Evolutionary conservation across 768 basidiomycete species (phyloP).

Genomic region (Cyclocybe cylindracea): DNA sequence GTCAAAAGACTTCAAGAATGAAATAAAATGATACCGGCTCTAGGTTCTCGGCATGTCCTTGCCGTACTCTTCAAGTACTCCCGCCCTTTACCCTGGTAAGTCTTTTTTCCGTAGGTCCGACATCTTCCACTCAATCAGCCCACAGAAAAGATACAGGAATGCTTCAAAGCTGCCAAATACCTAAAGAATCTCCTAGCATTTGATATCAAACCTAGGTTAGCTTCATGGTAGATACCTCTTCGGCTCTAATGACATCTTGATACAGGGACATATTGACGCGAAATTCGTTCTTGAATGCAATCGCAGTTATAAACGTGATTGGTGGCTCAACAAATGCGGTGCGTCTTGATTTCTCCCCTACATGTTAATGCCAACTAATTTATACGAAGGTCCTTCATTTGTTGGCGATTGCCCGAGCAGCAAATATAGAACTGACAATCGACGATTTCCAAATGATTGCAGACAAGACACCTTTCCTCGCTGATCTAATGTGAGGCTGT

Average conservation of each 20-base stretch:
- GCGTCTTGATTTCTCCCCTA: slow-evolving; percentile 18
- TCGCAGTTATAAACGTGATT: slow-evolving; percentile 74
- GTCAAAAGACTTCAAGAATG: not conserved
- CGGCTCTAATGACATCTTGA: not conserved
- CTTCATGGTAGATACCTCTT: not conserved
- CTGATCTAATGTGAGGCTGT: slow-evolving; percentile 59
- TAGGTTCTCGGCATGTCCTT: slow-evolving; percentile 80
- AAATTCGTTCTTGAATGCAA: slow-evolving; percentile 77
- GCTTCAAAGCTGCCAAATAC: slow-evolving; percentile 74
- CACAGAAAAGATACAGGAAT: slow-evolving; percentile 81
- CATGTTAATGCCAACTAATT: not conserved
- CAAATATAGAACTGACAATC: slow-evolving; percentile 68
- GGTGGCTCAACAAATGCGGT: slow-evolving; percentile 91
- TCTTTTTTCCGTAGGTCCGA: not conserved
- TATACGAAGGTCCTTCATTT: slow-evolving; percentile 70
- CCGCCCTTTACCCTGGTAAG: slow-evolving; percentile 70
- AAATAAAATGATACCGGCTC: not conserved
- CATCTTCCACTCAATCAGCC: not conserved
- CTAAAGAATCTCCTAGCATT: slow-evolving; percentile 72
- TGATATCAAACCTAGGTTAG: slow-evolving; percentile 79
- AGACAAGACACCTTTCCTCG: slow-evolving; percentile 80
- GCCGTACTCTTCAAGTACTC: slow-evolving; percentile 79
- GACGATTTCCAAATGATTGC: slow-evolving; percentile 87
- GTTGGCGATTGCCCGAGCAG: slow-evolving; percentile 82
- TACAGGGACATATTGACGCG: slow-evolving; percentile 45